Percentiles rank a stretch among this genome's conserved stretches.
phyloP scores from a whole-genome alignment of 73 alveolate species.

The Paramecium octaurelia region DNA sequence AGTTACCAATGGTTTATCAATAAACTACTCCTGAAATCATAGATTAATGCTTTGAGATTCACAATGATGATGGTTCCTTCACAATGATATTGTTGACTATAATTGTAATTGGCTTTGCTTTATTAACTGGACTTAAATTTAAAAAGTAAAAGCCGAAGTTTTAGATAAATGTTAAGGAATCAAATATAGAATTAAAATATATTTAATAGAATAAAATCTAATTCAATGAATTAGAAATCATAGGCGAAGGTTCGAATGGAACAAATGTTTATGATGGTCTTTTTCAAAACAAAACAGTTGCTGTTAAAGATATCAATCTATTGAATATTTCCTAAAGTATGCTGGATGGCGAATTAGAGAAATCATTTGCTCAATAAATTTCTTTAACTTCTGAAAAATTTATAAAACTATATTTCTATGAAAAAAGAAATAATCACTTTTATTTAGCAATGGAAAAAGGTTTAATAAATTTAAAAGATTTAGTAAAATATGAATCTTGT shows the following conservation, averaged over 20 bases:
- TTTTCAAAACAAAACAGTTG: slow-evolving; percentile 61
- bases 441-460: slow-evolving; percentile 71
- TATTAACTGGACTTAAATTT: neutral
- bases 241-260: slow-evolving; percentile 70
- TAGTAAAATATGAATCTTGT: neutral
- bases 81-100: neutral
- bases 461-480: slow-evolving; percentile 60
- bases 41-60: neutral
- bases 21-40: neutral
- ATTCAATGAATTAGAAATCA: neutral
- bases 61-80: neutral
- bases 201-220: neutral
- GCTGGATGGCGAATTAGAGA: slow-evolving; percentile 52
- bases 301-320: slow-evolving; percentile 67
- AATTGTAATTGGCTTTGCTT: neutral
- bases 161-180: neutral
- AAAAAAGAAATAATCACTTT: slow-evolving; percentile 64
- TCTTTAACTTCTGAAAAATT: slow-evolving; percentile 48
- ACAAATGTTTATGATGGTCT: slow-evolving; percentile 71
- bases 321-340: slow-evolving; percentile 44
- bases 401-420: slow-evolving; percentile 63
- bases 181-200: neutral
- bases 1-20: neutral
- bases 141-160: neutral
- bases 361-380: slow-evolving; percentile 60